Base-by-base conservation (phyloP, 768 basidiomycete species). In the Epithele typhae region DNA sequence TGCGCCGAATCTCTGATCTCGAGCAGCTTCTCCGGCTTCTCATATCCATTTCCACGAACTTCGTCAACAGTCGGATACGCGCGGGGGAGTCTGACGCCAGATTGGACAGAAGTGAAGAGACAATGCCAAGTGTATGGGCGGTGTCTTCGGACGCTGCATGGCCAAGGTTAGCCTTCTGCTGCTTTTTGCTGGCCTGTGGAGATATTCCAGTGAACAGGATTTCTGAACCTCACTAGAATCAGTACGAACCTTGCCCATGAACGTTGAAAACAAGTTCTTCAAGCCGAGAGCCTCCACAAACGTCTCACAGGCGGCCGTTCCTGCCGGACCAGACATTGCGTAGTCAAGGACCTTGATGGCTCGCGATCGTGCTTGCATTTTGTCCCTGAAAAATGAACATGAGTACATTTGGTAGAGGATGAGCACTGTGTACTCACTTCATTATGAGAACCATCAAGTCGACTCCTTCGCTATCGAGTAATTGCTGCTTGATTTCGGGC, bases 161-260 rank as follows among this genome's bases (percentile, higher is more conserved):
- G 25, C 68, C 65, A 12, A 65, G 63, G 10, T 61, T 60, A 4
- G 59, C 57, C 61, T 84, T 87, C 48, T 80, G 76, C 48, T 80
- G 76, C 65, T 88, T 92, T 59, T 87, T 92, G 12, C 37, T 43
- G 17, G 17, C 40, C n/a, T n/a, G n/a, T n/a, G n/a, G n/a, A n/a
- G n/a, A n/a, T n/a, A n/a, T n/a, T n/a, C n/a, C 55, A 52, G 34
- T 3, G n/a, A 19, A 44, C 6, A n/a, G 17, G 17, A 12, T n/a
- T 4, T 17, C 8, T 11, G 27, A 15, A 23, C 21, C 8, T 30
- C 7, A 32, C 22, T 38, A 35, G 5, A 21, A 47, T 70, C n/a
- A n/a, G n/a, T n/a, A n/a, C n/a, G n/a, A n/a, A n/a, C n/a, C 78
- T 95, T 95, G 64, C 92, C 89, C 92, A 98, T 95, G 49, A 98